Evolutionary conservation across 192 early-diverging fungal genomes (phyloP).

Genomic region (Neocallimastix lanati): DNA sequence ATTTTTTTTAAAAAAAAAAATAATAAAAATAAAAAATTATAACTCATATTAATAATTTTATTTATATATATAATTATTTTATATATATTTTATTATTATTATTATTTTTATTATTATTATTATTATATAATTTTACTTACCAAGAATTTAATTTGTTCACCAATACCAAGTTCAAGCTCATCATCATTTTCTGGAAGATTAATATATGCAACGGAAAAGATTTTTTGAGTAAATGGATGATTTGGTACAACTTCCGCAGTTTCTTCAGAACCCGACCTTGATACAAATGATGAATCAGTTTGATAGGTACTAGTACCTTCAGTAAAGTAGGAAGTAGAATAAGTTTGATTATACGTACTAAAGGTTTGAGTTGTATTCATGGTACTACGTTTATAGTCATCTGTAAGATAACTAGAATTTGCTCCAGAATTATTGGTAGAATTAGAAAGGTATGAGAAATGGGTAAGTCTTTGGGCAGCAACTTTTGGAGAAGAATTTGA

Average conservation of each 20-base stretch:
- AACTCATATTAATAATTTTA: no score
- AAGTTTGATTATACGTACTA: no score
- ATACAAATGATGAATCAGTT: background rate
- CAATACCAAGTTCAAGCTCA: background rate
- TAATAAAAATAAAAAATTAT: no score
- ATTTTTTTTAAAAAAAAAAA: no score
- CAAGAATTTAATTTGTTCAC: background rate
- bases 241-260: background rate
- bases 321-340: no score
- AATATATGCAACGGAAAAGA: background rate
- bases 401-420: background rate
- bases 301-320: background rate
- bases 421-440: background rate
- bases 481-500: background rate
- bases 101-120: no score
- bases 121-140: no score
- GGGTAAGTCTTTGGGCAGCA: background rate
- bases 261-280: background rate
- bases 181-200: background rate
- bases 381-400: no score
- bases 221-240: background rate
- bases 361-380: background rate
- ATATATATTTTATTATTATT: no score
- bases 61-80: no score
- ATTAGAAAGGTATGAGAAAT: no score